These are phyloP conservation scores for Xylaria sp. DNA, from an alignment of 2,329 filamentous ascomycete genomes.

Conservation along the genomic window DNA sequence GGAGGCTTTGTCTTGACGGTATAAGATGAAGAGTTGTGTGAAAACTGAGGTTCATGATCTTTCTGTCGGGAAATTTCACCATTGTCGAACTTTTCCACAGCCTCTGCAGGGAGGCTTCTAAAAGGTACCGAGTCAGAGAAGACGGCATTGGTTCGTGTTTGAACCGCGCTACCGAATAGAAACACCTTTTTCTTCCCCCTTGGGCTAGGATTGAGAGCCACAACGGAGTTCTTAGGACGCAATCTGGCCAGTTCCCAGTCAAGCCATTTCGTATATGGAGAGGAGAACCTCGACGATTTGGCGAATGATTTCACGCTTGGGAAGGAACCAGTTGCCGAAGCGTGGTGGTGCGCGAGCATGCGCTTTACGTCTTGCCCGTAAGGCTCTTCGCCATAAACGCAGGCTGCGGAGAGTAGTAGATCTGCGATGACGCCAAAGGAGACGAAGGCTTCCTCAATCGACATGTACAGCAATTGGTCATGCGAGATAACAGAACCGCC, in stretches of 20 bases:
- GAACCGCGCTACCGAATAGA: neutral
- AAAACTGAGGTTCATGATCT: conserved; percentile 9
- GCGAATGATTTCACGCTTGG: conserved; percentile 8
- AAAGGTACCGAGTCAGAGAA: neutral
- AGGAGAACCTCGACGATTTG: neutral
- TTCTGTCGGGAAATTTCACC: conserved; percentile 11
- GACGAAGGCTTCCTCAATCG: neutral
- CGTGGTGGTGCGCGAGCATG: neutral
- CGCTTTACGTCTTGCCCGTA: conserved; percentile 18
- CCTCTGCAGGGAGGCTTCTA: neutral
- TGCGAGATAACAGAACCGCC: conserved; percentile 4
- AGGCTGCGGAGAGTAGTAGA: conserved; percentile 18
- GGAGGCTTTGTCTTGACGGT: conserved; percentile 7
- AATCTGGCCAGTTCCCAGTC: neutral
- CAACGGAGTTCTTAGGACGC: neutral
- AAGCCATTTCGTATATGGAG: neutral
- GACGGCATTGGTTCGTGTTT: neutral
- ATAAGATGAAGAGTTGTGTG: conserved; percentile 27
- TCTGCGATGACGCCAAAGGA: conserved; percentile 17
- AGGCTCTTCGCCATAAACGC: conserved; percentile 6
- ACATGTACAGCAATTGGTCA: conserved; percentile 19
- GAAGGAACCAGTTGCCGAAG: neutral
- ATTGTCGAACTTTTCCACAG: conserved; percentile 4
- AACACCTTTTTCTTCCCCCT: neutral
- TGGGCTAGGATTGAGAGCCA: neutral